These are phyloP conservation scores for Pyrenula aspistea DNA, from an alignment of 495 filamentous ascomycete genomes.

Conservation along the genomic window DNA sequence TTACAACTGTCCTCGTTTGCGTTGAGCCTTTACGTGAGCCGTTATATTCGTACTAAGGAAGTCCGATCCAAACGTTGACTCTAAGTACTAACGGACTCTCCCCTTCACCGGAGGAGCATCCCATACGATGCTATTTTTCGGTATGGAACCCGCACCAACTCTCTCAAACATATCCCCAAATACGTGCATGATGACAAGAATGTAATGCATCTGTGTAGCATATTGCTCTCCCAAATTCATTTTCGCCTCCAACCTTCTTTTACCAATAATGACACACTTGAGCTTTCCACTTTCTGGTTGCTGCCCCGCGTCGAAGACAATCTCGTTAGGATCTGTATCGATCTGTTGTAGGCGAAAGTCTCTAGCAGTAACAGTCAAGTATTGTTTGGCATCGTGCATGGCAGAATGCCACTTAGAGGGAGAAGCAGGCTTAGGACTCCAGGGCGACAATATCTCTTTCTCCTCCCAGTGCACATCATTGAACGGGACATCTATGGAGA, in stretches of 20 bases:
- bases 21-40: too few species aligned
- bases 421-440: not conserved
- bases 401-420: not conserved
- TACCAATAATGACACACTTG: not conserved
- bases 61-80: too few species aligned
- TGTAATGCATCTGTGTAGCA: not conserved
- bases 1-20: too few species aligned
- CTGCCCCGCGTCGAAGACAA: conserved; percentile 6
- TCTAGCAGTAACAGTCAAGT: conserved; percentile 6
- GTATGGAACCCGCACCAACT: not conserved
- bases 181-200: not conserved
- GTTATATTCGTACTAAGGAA: too few species aligned
- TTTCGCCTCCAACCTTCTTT: not conserved
- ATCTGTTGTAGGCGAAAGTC: conserved; percentile 8
- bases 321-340: conserved; percentile 8
- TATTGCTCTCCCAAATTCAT: too few species aligned
- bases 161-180: not conserved
- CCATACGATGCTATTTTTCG: not conserved
- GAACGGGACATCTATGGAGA: conserved; percentile 10
- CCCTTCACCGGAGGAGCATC: not conserved
- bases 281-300: not conserved
- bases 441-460: conserved; percentile 2
- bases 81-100: not conserved
- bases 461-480: conserved; percentile 10
- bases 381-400: conserved; percentile 1